Evolutionary conservation across 352 stramenopile species (phyloP), one percentile per base, ranked within the genome.

Genomic region (Globisporangium radiosum): DNA sequence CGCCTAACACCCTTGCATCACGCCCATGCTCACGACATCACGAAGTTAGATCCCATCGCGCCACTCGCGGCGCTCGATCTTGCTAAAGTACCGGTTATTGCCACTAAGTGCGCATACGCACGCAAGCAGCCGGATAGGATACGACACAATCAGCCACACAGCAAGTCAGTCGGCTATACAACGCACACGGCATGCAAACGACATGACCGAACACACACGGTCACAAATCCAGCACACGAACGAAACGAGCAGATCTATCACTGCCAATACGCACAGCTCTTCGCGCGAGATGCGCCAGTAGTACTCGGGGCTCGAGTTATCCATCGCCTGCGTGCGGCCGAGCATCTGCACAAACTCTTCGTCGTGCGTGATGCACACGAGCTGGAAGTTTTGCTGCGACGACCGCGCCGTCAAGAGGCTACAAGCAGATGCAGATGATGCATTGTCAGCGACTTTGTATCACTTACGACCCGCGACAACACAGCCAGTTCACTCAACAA

Each of bases 291-390:
- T 84, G 19, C 83, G 77, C 81, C 81, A 95, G 66, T 93, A 95
- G 57, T 81, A 92, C 56, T 95, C 85, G 0, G 85, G 85, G 5
- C 83, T 76, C 3, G 72, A 78, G 25, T 82, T 82, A 13, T 87
- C 81, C 69, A 94, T 78, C 7, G 80, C 67, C 59, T 93, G 84
- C 10, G 86, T 88, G 25, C 82, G 76, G 38, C 80, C 91, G 7
- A 95, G 75, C 81, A 94, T 95, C 63, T 94, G 82, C 47, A 96
- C 85, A 59, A 94, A 95, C 40, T 93, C 94, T 73, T 99, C 96
- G 70, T 99, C 98, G 78, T 99, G 98, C 2, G 98, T 99, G 74
- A 99, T 99, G 52, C 98, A 92, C 38, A 99, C 87, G 47, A 99
- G 85, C 76, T 99, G 98, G 68, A 99, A 99, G 72, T 99, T 99